Evolutionary conservation across 768 basidiomycete genomes (phyloP).

Genomic region (Lyophyllum shimeji): DNA sequence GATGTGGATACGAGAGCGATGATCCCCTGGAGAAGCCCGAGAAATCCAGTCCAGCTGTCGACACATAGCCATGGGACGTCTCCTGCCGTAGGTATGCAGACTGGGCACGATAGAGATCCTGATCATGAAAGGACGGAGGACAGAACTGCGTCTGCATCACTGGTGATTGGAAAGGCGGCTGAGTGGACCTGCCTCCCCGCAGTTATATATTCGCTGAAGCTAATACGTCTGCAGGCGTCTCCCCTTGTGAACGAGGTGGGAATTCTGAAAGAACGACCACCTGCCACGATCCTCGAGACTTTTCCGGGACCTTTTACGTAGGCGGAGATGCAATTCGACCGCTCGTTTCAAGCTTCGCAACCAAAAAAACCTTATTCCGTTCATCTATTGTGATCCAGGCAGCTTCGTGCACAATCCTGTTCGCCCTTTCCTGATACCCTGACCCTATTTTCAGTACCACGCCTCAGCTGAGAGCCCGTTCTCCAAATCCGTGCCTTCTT

Average conservation of each 20-base stretch:
- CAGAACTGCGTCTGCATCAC: slow-evolving; percentile 40
- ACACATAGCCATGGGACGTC: slow-evolving; percentile 28
- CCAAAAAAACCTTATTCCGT: slow-evolving; percentile 14
- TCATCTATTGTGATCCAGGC: not conserved
- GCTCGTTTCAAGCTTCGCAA: slow-evolving; percentile 32
- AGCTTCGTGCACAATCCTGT: slow-evolving; percentile 6
- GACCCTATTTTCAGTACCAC: slow-evolving; percentile 11
- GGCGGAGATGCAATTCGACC: slow-evolving; percentile 41
- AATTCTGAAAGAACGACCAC: slow-evolving; percentile 44
- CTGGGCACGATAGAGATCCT: slow-evolving; percentile 27
- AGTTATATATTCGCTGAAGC: slow-evolving; percentile 48
- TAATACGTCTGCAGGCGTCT: slow-evolving; percentile 41
- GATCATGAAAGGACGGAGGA: slow-evolving; percentile 24
- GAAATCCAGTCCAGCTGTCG: slow-evolving; percentile 33
- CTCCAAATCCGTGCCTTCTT: slow-evolving; percentile 14
- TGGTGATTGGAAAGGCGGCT: slow-evolving; percentile 33
- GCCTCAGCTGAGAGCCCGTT: slow-evolving; percentile 10
- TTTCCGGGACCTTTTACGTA: slow-evolving; percentile 44
- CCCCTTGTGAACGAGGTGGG: slow-evolving; percentile 40
- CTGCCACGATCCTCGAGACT: slow-evolving; percentile 41
- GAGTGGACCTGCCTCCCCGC: slow-evolving; percentile 28
- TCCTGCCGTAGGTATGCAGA: slow-evolving; percentile 13
- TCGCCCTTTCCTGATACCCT: slow-evolving; percentile 8
- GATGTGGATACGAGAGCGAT: slow-evolving; percentile 43
- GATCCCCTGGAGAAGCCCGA: slow-evolving; percentile 53